Conservation (phyloP, 192 early-diverging fungal species). For the Backusella sp. region DNA sequence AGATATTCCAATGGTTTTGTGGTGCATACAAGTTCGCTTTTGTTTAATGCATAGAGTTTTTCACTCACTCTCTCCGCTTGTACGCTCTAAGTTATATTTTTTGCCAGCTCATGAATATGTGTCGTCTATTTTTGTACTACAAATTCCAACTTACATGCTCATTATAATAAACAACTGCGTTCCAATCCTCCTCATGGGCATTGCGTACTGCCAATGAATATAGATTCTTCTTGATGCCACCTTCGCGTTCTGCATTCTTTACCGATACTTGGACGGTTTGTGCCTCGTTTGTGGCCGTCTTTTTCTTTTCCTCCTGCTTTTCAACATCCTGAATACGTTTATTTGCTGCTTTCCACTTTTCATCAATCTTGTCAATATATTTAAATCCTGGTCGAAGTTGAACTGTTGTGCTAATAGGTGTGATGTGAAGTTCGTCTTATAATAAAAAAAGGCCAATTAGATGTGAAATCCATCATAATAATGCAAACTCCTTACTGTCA, state of each 20-base stretch:
- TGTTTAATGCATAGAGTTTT: conserved; percentile 34
- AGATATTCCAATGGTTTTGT: conserved; percentile 40
- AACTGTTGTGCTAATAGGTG: conserved; percentile 66
- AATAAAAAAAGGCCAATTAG: background rate
- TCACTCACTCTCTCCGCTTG: conserved; percentile 38
- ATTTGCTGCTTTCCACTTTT: conserved; percentile 71
- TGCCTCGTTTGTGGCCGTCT: conserved; percentile 34
- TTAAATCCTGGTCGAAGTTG: conserved; percentile 88
- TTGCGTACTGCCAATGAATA: conserved; percentile 60
- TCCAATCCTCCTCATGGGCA: conserved; percentile 75
- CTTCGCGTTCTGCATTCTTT: conserved; percentile 61
- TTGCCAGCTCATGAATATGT: too few species aligned
- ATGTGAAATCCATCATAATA: background rate
- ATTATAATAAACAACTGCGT: conserved; percentile 62
- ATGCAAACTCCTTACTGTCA: conserved; percentile 48
- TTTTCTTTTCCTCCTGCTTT: conserved; percentile 54
- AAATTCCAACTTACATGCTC: conserved; percentile 39
- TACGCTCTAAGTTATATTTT: conserved; percentile 12
- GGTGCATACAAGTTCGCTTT: conserved; percentile 30
- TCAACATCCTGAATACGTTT: conserved; percentile 64
- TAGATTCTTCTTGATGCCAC: conserved; percentile 55
- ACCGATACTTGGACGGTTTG: conserved; percentile 55
- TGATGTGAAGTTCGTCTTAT: conserved; percentile 82
- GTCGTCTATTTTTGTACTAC: background rate
- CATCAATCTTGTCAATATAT: conserved; percentile 88